A percentile compares a stretch with the other conserved stretches of the same genome.
These are phyloP conservation scores for Lepidopterella palustris DNA, from an alignment of 495 filamentous ascomycete genomes.

Conservation along the genomic window DNA sequence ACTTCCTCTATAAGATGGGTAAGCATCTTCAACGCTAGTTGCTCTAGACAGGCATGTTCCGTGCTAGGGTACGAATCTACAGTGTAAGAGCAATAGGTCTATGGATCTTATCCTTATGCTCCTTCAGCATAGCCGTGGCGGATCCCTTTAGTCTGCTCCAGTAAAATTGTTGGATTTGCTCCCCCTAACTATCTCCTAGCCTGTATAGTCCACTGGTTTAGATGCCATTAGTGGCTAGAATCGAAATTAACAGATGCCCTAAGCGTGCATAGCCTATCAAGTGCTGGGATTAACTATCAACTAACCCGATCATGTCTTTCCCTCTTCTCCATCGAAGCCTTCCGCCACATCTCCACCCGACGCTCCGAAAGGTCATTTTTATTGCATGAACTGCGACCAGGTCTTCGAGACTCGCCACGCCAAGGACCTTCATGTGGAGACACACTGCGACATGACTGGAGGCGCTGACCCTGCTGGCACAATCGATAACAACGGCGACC, in stretches of 20 bases:
- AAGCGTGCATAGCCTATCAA: not conserved
- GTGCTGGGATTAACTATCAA: not conserved
- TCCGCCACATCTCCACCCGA: too few relatives aligned
- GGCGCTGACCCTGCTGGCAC: too few relatives aligned
- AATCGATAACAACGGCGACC: too few relatives aligned
- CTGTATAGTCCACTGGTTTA: not conserved
- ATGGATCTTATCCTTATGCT: not conserved
- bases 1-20: not conserved
- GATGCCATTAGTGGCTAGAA: not conserved
- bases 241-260: not conserved
- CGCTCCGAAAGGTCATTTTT: too few relatives aligned
- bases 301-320: too few relatives aligned
- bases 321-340: too few relatives aligned
- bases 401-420: too few relatives aligned
- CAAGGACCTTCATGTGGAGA: too few relatives aligned
- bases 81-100: not conserved
- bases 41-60: not conserved
- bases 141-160: not conserved
- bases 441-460: too few relatives aligned
- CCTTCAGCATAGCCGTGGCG: not conserved
- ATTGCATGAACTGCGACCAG: too few relatives aligned
- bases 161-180: not conserved
- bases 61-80: not conserved
- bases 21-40: not conserved
- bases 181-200: not conserved